Evolutionary conservation across 352 stramenopile genomes (phyloP).

Genomic region (Phytophthora podocarpi): DNA sequence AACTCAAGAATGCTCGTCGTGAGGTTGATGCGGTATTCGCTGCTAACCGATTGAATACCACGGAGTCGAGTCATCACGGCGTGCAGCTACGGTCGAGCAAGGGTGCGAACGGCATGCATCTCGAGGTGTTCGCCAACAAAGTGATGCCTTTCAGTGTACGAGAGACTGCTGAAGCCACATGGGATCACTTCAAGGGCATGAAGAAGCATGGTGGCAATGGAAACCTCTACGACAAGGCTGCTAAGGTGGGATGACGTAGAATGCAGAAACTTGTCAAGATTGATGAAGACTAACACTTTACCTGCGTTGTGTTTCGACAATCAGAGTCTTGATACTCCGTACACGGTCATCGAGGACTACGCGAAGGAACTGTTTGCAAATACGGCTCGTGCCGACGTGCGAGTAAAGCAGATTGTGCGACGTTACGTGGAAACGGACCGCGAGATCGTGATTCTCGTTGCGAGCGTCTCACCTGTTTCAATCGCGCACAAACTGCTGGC

Average conservation of each 20-base stretch:
- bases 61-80: constrained; percentile 32
- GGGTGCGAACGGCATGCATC: constrained; percentile 17
- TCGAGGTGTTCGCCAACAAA: constrained; percentile 47
- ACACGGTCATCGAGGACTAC: constrained; percentile 39
- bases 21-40: constrained; percentile 35
- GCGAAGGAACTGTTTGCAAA: constrained; percentile 37
- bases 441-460: constrained; percentile 55
- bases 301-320: not conserved
- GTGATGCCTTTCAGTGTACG: constrained; percentile 41
- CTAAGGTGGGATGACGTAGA: constrained; percentile 14
- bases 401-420: constrained; percentile 54
- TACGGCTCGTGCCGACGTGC: constrained; percentile 33
- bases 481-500: constrained; percentile 48
- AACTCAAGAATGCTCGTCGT: constrained; percentile 14
- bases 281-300: not conserved
- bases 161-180: constrained; percentile 35
- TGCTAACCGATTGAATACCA: constrained; percentile 36
- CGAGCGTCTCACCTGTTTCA: constrained; percentile 51
- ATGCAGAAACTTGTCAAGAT: too few species aligned
- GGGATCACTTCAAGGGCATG: constrained; percentile 47
- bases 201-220: constrained; percentile 42
- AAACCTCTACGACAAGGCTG: constrained; percentile 38
- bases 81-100: constrained; percentile 31
- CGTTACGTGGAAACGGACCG: constrained; percentile 56
- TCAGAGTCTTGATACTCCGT: constrained; percentile 28